phyloP scores from a whole-genome alignment of 1,284 basidiomycete genomes.

The Tilletia walkeri region DNA sequence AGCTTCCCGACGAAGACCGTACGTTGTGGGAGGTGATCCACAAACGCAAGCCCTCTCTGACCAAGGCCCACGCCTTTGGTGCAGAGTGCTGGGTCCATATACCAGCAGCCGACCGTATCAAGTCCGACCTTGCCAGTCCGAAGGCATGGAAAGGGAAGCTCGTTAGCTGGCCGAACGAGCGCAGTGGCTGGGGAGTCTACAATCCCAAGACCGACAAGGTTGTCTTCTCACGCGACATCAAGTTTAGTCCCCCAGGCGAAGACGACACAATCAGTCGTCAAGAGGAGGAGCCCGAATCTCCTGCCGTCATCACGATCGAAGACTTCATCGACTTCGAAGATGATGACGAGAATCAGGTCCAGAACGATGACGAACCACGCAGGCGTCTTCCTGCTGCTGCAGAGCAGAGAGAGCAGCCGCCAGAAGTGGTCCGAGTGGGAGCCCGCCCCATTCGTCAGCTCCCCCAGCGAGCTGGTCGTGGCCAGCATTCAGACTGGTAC shows the following conservation, averaged over 20 bases:
- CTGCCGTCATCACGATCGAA: not conserved
- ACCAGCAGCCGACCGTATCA: not conserved
- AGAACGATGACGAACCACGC: not conserved
- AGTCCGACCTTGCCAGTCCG: slow-evolving; percentile 5
- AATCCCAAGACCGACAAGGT: not conserved
- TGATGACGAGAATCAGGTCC: not conserved
- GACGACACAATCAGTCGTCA: not conserved
- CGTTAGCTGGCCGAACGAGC: no score
- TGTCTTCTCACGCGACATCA: not conserved
- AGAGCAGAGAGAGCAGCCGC: not conserved
- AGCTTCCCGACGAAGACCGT: not conserved
- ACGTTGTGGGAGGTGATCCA: not conserved
- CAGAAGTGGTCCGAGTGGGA: not conserved
- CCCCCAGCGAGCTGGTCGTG: not conserved
- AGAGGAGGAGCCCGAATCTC: not conserved
- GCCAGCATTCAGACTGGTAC: slow-evolving; percentile 7
- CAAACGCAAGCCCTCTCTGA: not conserved
- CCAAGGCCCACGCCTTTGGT: not conserved
- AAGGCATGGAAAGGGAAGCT: no score
- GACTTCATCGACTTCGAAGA: not conserved
- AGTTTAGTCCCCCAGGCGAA: not conserved
- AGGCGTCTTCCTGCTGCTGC: not conserved
- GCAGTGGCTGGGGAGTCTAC: not conserved
- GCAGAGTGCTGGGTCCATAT: not conserved
- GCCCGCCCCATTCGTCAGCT: not conserved